Percentiles rank a stretch among this genome's conserved stretches.
Conservation (phyloP, 305 asterid genomes). For the Solanum hybrid region DNA sequence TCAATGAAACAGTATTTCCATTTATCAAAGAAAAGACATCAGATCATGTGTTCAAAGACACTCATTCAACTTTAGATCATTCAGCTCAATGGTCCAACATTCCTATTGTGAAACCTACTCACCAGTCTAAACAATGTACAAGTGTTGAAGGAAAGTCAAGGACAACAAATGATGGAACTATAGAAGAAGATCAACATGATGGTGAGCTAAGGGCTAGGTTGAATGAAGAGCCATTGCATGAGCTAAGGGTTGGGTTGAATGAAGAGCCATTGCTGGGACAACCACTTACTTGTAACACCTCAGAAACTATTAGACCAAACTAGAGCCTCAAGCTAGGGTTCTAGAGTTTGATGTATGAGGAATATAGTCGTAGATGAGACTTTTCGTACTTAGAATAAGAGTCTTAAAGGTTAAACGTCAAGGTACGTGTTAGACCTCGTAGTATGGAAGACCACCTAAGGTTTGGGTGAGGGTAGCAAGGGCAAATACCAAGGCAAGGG, state of each 20-base stretch:
- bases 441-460: too few species aligned
- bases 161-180: neutral
- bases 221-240: neutral
- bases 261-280: neutral
- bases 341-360: too few species aligned
- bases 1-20: neutral
- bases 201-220: neutral
- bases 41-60: neutral
- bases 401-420: too few species aligned
- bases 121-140: neutral
- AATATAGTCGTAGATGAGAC: too few species aligned
- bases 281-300: neutral
- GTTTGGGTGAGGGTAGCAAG: too few species aligned
- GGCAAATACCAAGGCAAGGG: too few species aligned
- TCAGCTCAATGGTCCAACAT: neutral
- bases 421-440: too few species aligned
- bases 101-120: neutral
- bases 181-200: neutral
- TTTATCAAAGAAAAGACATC: neutral
- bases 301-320: too few species aligned
- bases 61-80: neutral
- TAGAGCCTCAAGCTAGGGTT: too few species aligned
- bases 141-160: neutral
- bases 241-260: too few species aligned
- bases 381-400: too few species aligned